Base-by-base conservation (phyloP, 768 basidiomycete genomes). In the Phanerochaete sordida region DNA sequence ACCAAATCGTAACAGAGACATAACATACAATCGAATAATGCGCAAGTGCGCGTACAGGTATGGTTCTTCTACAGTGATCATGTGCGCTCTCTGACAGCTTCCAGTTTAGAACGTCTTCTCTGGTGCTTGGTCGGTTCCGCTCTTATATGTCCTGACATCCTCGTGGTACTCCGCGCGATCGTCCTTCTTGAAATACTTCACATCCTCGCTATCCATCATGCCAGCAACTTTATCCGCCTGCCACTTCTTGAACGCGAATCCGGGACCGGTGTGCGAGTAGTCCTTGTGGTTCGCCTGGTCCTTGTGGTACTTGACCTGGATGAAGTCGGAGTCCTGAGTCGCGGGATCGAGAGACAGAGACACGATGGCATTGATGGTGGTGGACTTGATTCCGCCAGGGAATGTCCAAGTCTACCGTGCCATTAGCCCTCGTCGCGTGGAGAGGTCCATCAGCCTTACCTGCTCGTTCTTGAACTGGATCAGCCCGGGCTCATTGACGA, bases 401-500 rank as follows among this genome's bases (percentile, higher is more conserved):
- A 77, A 77, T 7, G 72, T 74, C 76, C 76, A 76, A 21, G 73
- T 69, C 75, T 75, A 44, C 13, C 19, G 45, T 26, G 23, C n/a
- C n/a, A n/a, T 15, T 27, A 13, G 46, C n/a, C 27, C 19, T 12
- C 2, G 7, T 37, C 51, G 1, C 1, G 47, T 1, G 12, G 24
- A 2, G 28, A 15, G 19, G 24, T 4, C 3, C 21, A 16, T 24
- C 27, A 30, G 24, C 61, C 54, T 35, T 27, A 72, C 73, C 70
- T 77, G 75, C 64, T 77, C 76, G 64, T 77, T 76, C 69, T 76
- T 76, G 67, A 79, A 77, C 66, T 77, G 76, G 57, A 77, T 76
- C 65, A 72, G 54, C 57, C 73, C 67, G 15, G 68, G 71, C 49
- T 77, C 74, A 60, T 75, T 75, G 63, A 61, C 65, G 21, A 72